These are phyloP conservation scores for Xylariaceae sp. DNA, from an alignment of 2,329 filamentous ascomycete species.

Conservation along the genomic window DNA sequence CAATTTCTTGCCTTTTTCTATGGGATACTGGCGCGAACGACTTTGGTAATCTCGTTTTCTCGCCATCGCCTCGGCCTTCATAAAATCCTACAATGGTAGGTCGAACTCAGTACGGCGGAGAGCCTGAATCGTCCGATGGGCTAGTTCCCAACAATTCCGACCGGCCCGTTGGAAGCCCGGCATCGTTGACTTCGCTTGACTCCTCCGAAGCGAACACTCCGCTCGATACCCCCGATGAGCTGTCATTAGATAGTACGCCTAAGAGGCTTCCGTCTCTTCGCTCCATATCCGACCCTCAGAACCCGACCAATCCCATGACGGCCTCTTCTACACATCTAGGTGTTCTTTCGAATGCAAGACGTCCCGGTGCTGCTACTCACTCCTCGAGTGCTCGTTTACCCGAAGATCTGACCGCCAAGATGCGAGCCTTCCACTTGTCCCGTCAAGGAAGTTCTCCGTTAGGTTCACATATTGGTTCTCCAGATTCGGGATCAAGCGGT, in stretches of 20 bases:
- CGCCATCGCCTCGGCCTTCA: neutral
- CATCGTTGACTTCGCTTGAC: conserved; percentile 40
- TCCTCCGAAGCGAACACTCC: conserved; percentile 47
- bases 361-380: conserved; percentile 40
- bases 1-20: neutral
- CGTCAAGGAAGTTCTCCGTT: conserved; percentile 39
- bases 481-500: conserved; percentile 30
- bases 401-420: conserved; percentile 44
- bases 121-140: conserved; percentile 37
- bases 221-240: conserved; percentile 37
- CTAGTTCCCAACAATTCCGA: conserved; percentile 29
- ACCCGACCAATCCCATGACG: conserved; percentile 54
- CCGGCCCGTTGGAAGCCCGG: conserved; percentile 36
- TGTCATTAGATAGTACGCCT: conserved; percentile 33
- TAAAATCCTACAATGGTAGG: conserved; percentile 9
- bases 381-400: conserved; percentile 40
- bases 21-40: conserved; percentile 13
- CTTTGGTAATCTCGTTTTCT: neutral
- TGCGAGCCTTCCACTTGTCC: conserved; percentile 42
- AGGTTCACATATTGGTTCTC: conserved; percentile 28
- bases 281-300: conserved; percentile 54
- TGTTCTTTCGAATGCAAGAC: conserved; percentile 61
- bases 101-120: conserved; percentile 3
- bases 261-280: conserved; percentile 55
- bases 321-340: conserved; percentile 81